These are phyloP conservation scores for Strobilomyces dryophilus DNA, from an alignment of 768 basidiomycete genomes.

Conservation along the genomic window DNA sequence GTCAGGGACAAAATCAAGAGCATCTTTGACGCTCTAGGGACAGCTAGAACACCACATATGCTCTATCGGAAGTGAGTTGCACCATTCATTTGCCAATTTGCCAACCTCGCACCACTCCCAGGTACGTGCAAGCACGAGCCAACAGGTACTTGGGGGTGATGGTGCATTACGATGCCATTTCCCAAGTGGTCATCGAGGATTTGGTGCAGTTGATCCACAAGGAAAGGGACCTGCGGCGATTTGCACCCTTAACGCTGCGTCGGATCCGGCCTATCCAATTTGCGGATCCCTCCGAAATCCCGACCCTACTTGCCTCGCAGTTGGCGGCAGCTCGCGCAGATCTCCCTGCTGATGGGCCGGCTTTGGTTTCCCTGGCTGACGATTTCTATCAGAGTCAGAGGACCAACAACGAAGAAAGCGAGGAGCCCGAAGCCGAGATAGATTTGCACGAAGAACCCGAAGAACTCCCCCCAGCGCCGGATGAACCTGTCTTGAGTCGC, in stretches of 20 bases:
- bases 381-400: not conserved
- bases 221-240: not conserved
- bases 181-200: constrained; percentile 1
- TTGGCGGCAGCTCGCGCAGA: constrained; percentile 12
- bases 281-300: constrained; percentile 28
- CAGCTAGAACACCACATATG: not conserved
- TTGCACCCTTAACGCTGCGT: not conserved
- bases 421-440: not conserved
- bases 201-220: constrained; percentile 26
- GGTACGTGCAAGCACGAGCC: not conserved
- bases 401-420: not conserved
- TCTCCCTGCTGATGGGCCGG: constrained; percentile 13
- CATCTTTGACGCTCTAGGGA: constrained; percentile 10
- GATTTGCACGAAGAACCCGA: constrained; percentile 12
- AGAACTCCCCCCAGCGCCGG: constrained; percentile 4
- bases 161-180: constrained; percentile 8
- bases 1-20: constrained; percentile 1
- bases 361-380: constrained; percentile 13
- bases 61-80: constrained; percentile 8
- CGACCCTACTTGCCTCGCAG: constrained; percentile 21
- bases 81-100: not conserved
- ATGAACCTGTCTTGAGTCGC: constrained; percentile 14
- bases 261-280: constrained; percentile 32
- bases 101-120: not conserved
- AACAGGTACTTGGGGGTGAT: constrained; percentile 12